A percentile compares a stretch with the other conserved stretches of the same genome.
phyloP scores from a whole-genome alignment of 169 alveolate species.

The Plasmodium vinckei region DNA sequence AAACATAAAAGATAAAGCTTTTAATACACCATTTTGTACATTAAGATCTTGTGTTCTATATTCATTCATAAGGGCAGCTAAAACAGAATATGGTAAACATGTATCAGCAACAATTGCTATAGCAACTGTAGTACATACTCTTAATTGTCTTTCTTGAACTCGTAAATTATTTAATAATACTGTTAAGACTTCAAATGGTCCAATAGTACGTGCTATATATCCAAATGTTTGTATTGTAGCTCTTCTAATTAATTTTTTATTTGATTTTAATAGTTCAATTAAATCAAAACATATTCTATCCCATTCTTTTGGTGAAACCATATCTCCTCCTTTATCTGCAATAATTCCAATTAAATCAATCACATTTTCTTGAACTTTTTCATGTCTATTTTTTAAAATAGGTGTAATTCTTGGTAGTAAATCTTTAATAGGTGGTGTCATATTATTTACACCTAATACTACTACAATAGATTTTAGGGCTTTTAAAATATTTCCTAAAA shows the following conservation, averaged over 20 bases:
- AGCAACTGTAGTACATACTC: conserved; percentile 98
- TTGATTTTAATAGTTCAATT: conserved; percentile 96
- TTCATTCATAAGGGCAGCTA: conserved; percentile 99
- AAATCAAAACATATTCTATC: conserved; percentile 99
- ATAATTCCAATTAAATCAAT: conserved; percentile 98
- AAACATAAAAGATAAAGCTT: conserved; percentile 99
- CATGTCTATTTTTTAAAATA: conserved; percentile 98
- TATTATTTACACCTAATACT: conserved; percentile 97
- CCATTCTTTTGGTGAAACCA: conserved; percentile 99
- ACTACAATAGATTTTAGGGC: conserved; percentile 99
- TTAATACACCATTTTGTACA: conserved; percentile 99
- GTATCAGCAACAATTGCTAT: conserved; percentile 99
- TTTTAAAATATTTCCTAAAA: conserved; percentile 97
- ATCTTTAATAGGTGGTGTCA: conserved; percentile 99
- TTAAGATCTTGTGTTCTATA: conserved; percentile 98
- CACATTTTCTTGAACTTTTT: conserved; percentile 98
- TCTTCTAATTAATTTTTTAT: conserved; percentile 96
- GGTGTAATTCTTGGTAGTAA: conserved; percentile 99
- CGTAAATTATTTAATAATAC: conserved; percentile 95
- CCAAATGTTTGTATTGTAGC: conserved; percentile 99
- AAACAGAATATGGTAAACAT: conserved; percentile 99
- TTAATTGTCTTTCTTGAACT: conserved; percentile 99
- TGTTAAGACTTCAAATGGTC: conserved; percentile 99
- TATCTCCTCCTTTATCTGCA: conserved; percentile 99
- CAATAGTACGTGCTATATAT: conserved; percentile 99